Conservation (phyloP, 257 asterid genomes). For the Petrea volubilis region DNA sequence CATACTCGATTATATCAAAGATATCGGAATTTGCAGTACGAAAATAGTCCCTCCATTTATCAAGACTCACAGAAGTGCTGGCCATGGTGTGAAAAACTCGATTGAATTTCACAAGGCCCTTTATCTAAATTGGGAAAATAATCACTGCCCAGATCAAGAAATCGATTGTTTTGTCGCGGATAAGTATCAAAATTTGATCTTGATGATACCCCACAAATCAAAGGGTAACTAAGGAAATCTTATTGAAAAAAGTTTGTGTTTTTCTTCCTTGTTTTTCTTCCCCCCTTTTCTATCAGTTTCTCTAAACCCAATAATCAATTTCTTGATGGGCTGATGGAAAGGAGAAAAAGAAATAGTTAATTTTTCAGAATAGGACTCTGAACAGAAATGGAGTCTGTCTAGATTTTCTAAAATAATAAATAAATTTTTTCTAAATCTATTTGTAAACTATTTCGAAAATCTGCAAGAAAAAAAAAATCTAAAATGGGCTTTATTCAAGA, state of each 20-base stretch:
- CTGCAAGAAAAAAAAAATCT: slow-evolving; percentile 6
- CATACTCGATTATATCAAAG: slow-evolving; percentile 67
- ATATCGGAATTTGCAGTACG: slow-evolving; percentile 72
- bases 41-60: slow-evolving; percentile 88
- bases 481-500: slow-evolving; percentile 20
- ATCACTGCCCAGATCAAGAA: slow-evolving; percentile 40
- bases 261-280: background rate
- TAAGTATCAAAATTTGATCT: slow-evolving; percentile 26
- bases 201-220: slow-evolving; percentile 30
- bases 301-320: slow-evolving; percentile 30
- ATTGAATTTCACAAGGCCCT: slow-evolving; percentile 18
- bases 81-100: slow-evolving; percentile 53
- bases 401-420: slow-evolving; percentile 3
- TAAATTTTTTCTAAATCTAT: background rate
- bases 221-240: slow-evolving; percentile 17
- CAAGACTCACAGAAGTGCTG: slow-evolving; percentile 49
- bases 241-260: background rate
- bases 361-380: slow-evolving; percentile 22
- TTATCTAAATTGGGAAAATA: slow-evolving; percentile 25
- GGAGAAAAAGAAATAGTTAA: slow-evolving; percentile 24
- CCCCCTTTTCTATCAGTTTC: slow-evolving; percentile 20
- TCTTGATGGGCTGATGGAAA: slow-evolving; percentile 18
- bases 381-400: slow-evolving; percentile 18
- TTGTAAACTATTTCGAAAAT: background rate
- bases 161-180: slow-evolving; percentile 21